Conservation (phyloP, 2,329 filamentous ascomycete genomes). For the Fusarium temperatum region DNA sequence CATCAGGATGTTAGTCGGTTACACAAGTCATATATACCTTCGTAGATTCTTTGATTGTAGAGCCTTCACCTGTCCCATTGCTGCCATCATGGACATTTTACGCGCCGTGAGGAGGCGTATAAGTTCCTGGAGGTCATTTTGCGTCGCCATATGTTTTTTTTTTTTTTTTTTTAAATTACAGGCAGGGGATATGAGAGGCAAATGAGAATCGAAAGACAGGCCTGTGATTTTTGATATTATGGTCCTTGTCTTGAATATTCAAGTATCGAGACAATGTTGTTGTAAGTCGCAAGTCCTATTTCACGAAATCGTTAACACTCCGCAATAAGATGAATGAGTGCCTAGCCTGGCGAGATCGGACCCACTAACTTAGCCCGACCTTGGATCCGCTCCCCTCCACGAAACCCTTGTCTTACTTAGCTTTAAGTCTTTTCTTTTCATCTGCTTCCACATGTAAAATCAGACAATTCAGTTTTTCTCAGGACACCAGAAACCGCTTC, state of each 20-base stretch:
- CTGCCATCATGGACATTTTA: conserved; percentile 67
- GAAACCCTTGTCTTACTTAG: conserved; percentile 17
- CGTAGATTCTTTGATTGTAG: conserved; percentile 64
- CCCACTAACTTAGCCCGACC: conserved; percentile 18
- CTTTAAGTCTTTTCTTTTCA: conserved; percentile 16
- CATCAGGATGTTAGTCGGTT: fast-evolving
- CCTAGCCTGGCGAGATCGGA: background rate
- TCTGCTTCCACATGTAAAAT: conserved; percentile 21
- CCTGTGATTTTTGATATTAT: too few species aligned
- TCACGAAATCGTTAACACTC: conserved; percentile 11
- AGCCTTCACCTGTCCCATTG: conserved; percentile 66
- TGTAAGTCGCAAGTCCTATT: conserved; percentile 28
- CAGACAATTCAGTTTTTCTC: background rate
- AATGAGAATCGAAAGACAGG: background rate
- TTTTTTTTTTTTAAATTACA: too few species aligned
- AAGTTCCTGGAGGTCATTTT: conserved; percentile 69
- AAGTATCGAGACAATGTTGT: background rate
- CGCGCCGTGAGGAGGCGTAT: conserved; percentile 67
- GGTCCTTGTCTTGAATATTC: background rate
- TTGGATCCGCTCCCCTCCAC: conserved; percentile 35
- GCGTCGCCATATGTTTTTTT: conserved; percentile 57
- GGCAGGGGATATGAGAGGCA: background rate
- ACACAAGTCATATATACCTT: conserved; percentile 58
- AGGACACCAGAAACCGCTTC: background rate
- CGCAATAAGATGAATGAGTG: conserved; percentile 6